Base-by-base conservation (phyloP, 345 rosid genomes). In the Euclidium syriacum region DNA sequence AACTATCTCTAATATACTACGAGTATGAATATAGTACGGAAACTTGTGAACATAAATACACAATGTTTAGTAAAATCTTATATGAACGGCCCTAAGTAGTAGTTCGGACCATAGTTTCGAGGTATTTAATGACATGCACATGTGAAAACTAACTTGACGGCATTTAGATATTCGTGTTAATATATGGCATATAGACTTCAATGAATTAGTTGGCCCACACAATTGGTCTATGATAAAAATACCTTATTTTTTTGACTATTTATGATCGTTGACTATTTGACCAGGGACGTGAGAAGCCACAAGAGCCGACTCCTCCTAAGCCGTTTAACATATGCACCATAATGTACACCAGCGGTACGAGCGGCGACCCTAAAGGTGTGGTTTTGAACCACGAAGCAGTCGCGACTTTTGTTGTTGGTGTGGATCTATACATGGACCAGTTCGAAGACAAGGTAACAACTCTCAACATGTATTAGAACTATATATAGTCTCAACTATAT, bases 291-390 rank as follows among this genome's bases (percentile, higher is more conserved):
- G 75, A 81, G 62, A 75, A 84, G 46, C 78, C 84, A 0, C 67
- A 73, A 2, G 95, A 80, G 25, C 62, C 74, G 53, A 46, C 41
- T 3, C 85, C 83, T 2, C 99, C 99, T 36, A 83, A 74, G 72
- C 81, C 91, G 49, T 65, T 59, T 53, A 72, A 70, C 79, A 74
- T 81, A 56, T 89, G 96, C 87, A 85, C 99, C 48, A 87, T 94
- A 58, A 94, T 94, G 96, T 90, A 94, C 53, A 94, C 99, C 16
- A 94, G 99, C 12, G 99, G 99, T 40, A 89, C 99, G 67, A 94
- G 96, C 63, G 99, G 99, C 62, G 87, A 85, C 43, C 99, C 99
- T 15, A 94, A 94, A 77, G 97, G 99, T 3, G 99, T 94, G 43
- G 88, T 89, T 58, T 65, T 94, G 47, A 84, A 85, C 39, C 99